These are phyloP conservation scores for Psophocarpus tetragonolobus DNA, from an alignment of 306 rosid genomes.

Conservation along the genomic window DNA sequence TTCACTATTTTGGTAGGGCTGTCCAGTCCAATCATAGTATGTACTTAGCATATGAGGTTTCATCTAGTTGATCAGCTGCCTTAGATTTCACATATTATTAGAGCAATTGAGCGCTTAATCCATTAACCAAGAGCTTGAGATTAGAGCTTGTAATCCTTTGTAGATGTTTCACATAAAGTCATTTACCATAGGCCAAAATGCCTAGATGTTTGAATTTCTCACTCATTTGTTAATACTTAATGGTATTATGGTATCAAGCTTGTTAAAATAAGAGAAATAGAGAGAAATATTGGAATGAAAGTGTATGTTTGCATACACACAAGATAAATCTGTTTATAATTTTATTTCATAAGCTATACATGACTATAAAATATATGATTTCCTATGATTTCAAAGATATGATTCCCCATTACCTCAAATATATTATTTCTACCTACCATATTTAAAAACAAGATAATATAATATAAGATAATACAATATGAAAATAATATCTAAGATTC, in stretches of 20 bases:
- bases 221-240: background rate
- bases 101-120: background rate
- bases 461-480: too few relatives aligned
- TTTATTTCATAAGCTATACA: too few relatives aligned
- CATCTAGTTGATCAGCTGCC: background rate
- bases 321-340: too few relatives aligned
- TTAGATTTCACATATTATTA: background rate
- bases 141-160: background rate
- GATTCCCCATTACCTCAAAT: too few relatives aligned
- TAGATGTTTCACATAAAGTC: background rate
- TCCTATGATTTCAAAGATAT: too few relatives aligned
- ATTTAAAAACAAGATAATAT: too few relatives aligned
- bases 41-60: background rate
- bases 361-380: too few relatives aligned
- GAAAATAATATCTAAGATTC: too few relatives aligned
- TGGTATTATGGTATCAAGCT: background rate
- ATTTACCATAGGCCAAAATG: conserved; percentile 4
- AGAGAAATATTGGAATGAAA: too few relatives aligned
- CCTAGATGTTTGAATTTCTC: background rate
- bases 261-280: too few relatives aligned
- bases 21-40: background rate
- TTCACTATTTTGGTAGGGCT: conserved; percentile 7
- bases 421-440: too few relatives aligned
- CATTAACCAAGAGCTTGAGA: background rate
- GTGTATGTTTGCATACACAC: too few relatives aligned